Evolutionary conservation across 768 basidiomycete species (phyloP), one percentile per base, ranked within the genome.

Genomic region (Termitomyces sp.): DNA sequence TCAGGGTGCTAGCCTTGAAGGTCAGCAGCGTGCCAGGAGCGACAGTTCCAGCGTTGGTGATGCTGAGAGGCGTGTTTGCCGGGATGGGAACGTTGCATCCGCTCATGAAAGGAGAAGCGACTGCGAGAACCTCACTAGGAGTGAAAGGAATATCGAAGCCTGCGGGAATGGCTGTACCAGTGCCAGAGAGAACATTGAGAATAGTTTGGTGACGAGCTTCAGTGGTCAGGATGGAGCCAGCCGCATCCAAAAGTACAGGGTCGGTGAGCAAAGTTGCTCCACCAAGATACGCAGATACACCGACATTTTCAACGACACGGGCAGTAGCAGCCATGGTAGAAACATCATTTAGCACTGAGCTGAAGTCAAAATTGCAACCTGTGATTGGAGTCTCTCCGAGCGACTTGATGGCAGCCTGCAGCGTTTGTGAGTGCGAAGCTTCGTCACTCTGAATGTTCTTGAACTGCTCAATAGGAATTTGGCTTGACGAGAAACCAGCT

Each of bases 121-220:
- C 74, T 18, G 89, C 84, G 47, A 93, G 79, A 30, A 91, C 83
- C 68, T 93, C 87, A 40, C 72, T 72, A 12, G 91, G 89, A 13
- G 74, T 75, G n/a, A 95, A 74, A 7, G 85, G 76, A 28, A 93
- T 74, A 68, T 94, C 92, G 68, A 92, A 93, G 1, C 88, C 77
- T 47, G 79, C 70, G 5, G 91, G 86, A 57, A 89, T 83, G 18
- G 85, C 77, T 4, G 78, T 78, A 16, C 82, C 85, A 60, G 71
- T 73, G 16, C 80, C 78, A 47, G 80, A 80, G 55, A 94, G 65
- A 61, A 91, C 66, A 75, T 93, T 93, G 54, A 92, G 79, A 46
- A 93, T 71, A 1, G 87, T 86, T 69, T 88, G 85, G 66, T 95
- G 92, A 50, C 92, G 86, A n/a, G 90, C 87, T 68, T 94, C 92